Conservation (phyloP, 352 stramenopile genomes). For the Pythium monospermum region DNA sequence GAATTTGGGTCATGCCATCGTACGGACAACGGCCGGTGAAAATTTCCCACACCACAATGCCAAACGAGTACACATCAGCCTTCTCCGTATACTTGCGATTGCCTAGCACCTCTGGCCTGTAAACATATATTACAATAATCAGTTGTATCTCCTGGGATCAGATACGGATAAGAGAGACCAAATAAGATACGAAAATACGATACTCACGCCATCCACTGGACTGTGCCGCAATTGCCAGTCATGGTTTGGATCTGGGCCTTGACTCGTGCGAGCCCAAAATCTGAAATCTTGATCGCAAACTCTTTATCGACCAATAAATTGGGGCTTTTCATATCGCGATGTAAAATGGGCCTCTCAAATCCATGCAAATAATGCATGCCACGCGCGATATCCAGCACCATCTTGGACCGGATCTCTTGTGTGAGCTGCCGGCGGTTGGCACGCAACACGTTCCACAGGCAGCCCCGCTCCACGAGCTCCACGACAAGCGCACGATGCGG, state of each 20-base stretch:
- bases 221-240: constrained; percentile 89
- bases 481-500: constrained; percentile 94
- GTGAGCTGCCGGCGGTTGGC: constrained; percentile 36
- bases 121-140: constrained; percentile 1
- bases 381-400: constrained; percentile 67
- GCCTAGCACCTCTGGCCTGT: constrained; percentile 80
- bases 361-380: constrained; percentile 89
- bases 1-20: constrained; percentile 87
- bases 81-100: constrained; percentile 92
- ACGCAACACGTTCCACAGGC: constrained; percentile 90
- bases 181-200: too few species aligned
- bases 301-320: constrained; percentile 85
- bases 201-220: constrained; percentile 84
- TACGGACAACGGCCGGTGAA: constrained; percentile 88
- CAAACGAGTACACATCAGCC: constrained; percentile 92
- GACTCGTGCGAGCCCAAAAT: constrained; percentile 89
- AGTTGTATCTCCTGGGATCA: neutral
- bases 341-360: constrained; percentile 82
- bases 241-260: constrained; percentile 91
- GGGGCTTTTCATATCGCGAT: constrained; percentile 88
- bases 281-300: constrained; percentile 88
- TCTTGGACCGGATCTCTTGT: constrained; percentile 41
- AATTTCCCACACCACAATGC: constrained; percentile 93
- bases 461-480: constrained; percentile 90
- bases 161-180: neutral